Evolutionary conservation across 495 filamentous ascomycete genomes (phyloP), one percentile per base, ranked within the genome.

Genomic region (Bryoglossum gracile): DNA sequence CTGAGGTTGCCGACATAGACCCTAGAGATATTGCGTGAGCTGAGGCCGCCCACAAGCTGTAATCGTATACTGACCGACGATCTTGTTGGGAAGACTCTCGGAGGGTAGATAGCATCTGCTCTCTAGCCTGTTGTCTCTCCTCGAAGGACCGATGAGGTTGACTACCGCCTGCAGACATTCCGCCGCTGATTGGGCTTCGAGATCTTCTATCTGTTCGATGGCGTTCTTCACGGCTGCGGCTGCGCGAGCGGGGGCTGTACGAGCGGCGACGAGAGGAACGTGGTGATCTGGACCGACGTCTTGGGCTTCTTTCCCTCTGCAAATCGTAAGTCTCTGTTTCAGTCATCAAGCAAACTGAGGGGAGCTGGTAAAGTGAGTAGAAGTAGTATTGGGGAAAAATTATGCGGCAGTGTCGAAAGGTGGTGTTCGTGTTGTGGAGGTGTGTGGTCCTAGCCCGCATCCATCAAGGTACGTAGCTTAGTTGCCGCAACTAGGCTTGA

Each of bases 1-100:
- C 89, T 89, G 54, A 98, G 76, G 61, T 98, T 98, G 70, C 92
- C 92, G 64, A 98, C 94, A 71, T 98, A 98, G 80, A 98, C 92
- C 34, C 91, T 89, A n/a, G 11, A 43, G 25, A 36, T 41, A 8
- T 19, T 44, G 19, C 43, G 48, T 23, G 23, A 32, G 21, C 25
- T 17, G 10, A 24, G 1, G 28, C 4, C 14, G 5, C 1, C 19
- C 19, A 8, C 5, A 8, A 11, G 4, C 14, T 11, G 35, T 6
- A 4, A 13, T 43, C 13, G 14, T 5, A 43, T 17, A 43, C 41
- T 43, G 11, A 43, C 40, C 57, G 57, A 59, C 92, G 91, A 75
- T 97, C 92, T 70, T 97, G 92, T 67, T 96, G 92, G 56, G 92
- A 97, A 13, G 85, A 83, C 57, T 96, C 92, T 59, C 88, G 81